Percentiles rank a stretch among this genome's conserved stretches.
phyloP scores from a whole-genome alignment of 257 asterid genomes.

The Solanum chiquidenum region DNA sequence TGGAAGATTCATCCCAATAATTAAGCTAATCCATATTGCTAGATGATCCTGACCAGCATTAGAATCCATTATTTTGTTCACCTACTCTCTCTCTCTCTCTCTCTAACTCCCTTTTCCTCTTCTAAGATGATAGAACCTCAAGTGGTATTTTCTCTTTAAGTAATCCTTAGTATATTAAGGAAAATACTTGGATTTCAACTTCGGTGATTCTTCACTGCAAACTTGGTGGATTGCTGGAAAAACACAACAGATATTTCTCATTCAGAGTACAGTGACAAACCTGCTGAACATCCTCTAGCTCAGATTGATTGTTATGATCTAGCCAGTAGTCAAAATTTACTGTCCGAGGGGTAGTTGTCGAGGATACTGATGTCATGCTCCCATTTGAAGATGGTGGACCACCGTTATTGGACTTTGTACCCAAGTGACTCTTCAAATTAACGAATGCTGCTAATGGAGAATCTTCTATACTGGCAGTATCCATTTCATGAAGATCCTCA shows the following conservation, averaged over 20 bases:
- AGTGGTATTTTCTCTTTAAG: neutral
- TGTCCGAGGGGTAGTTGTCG: conserved; percentile 81
- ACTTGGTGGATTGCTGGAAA: neutral
- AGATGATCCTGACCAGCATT: neutral
- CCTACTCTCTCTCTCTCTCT: neutral
- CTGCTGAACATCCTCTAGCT: conserved; percentile 75
- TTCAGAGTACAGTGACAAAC: conserved; percentile 30
- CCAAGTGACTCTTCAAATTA: conserved; percentile 62
- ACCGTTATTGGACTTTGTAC: conserved; percentile 52
- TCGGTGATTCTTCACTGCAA: neutral
- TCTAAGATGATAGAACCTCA: neutral
- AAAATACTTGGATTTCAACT: neutral
- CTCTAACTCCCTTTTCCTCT: neutral
- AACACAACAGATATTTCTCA: neutral
- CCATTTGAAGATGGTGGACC: conserved; percentile 89
- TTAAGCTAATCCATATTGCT: neutral
- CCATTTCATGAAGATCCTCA: conserved; percentile 98
- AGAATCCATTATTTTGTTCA: neutral
- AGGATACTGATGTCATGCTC: conserved; percentile 78
- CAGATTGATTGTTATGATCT: conserved; percentile 54
- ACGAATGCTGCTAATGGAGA: conserved; percentile 41
- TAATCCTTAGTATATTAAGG: neutral
- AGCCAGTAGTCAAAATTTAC: conserved; percentile 72
- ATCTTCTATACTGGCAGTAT: conserved; percentile 91
- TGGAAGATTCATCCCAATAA: neutral